These are phyloP conservation scores for Xerocomellus chrysenteron DNA, from an alignment of 768 basidiomycete species.

Conservation along the genomic window DNA sequence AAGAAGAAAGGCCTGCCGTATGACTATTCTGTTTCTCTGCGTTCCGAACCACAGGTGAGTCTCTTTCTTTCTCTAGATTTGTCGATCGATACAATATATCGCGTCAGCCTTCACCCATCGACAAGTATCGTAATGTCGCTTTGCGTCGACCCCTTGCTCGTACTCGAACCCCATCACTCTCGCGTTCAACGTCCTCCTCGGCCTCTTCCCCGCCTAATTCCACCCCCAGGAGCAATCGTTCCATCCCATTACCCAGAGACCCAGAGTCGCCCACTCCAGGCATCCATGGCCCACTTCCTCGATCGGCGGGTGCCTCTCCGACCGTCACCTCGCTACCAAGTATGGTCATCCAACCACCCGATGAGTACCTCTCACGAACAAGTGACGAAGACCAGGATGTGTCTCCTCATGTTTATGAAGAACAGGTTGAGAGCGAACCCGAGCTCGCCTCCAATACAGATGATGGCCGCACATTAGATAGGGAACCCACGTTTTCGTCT, in stretches of 20 bases:
- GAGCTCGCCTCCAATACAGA: constrained; percentile 25
- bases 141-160: constrained; percentile 51
- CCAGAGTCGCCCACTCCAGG: constrained; percentile 50
- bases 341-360: constrained; percentile 21
- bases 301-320: constrained; percentile 51
- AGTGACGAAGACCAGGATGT: constrained; percentile 13
- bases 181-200: constrained; percentile 55
- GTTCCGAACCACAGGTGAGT: constrained; percentile 59
- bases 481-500: constrained; percentile 73
- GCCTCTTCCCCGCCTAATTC: constrained; percentile 59
- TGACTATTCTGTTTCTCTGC: constrained; percentile 60
- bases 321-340: constrained; percentile 33
- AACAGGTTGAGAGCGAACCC: constrained; percentile 19
- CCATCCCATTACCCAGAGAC: constrained; percentile 39
- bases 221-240: constrained; percentile 58
- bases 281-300: constrained; percentile 49
- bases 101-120: constrained; percentile 57
- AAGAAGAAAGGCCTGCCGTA: constrained; percentile 48
- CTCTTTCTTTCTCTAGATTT: neutral
- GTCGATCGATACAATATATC: neutral
- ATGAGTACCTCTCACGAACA: constrained; percentile 14
- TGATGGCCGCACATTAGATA: constrained; percentile 28
- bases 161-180: constrained; percentile 64
- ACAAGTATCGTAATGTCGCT: constrained; percentile 63
- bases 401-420: neutral